Evolutionary conservation across 1,139 yeast genomes (phyloP).

Genomic region (Debaryomyces robertsiae): DNA sequence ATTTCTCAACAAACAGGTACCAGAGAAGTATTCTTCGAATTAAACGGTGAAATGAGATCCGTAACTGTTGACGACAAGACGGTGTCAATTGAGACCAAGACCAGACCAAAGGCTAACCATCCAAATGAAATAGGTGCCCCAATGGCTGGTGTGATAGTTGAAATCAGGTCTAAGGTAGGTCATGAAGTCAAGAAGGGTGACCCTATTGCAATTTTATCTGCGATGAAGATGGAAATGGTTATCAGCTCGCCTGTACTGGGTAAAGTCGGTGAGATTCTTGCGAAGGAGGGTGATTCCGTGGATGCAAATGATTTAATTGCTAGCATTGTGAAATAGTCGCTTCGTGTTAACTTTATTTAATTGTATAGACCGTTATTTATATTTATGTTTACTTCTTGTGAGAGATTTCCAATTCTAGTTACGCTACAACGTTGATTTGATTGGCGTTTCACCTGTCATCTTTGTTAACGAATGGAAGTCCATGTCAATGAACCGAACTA

Average conservation of each 20-base stretch:
- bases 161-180: slow-evolving; percentile 86
- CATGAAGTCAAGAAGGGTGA: slow-evolving; percentile 94
- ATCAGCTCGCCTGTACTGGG: slow-evolving; percentile 92
- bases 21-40: slow-evolving; percentile 95
- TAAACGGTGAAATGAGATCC: slow-evolving; percentile 97
- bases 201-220: slow-evolving; percentile 89
- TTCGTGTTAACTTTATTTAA: background rate
- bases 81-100: slow-evolving; percentile 78
- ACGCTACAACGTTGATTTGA: no score
- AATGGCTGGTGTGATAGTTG: slow-evolving; percentile 98
- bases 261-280: slow-evolving; percentile 69
- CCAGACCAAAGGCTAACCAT: slow-evolving; percentile 91
- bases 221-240: slow-evolving; percentile 99
- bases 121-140: slow-evolving; percentile 98
- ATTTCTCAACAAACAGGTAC: slow-evolving; percentile 81
- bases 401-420: no score
- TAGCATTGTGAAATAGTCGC: slow-evolving; percentile 30
- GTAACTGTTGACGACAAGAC: slow-evolving; percentile 88
- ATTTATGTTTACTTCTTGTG: no score
- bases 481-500: no score
- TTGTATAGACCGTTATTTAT: background rate
- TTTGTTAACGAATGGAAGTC: no score
- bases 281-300: slow-evolving; percentile 92
- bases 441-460: no score
- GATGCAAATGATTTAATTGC: slow-evolving; percentile 85